Base-by-base conservation (phyloP, 768 basidiomycete genomes). In the Serpula lacrymans region DNA sequence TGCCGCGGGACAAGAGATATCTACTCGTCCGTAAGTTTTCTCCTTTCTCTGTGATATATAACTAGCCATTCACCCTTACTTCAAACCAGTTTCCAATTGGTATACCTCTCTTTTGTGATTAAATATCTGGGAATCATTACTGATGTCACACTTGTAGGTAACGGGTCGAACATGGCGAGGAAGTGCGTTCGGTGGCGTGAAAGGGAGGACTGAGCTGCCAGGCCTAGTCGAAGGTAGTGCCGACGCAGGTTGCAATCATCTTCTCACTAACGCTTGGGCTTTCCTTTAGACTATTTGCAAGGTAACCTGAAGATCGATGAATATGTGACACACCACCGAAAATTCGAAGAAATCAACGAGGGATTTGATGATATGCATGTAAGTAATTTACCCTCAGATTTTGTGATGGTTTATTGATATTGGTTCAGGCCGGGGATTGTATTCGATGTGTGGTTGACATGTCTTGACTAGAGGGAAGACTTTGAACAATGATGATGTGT, bases 281-380 rank as follows among this genome's bases (percentile, higher is more conserved):
- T 49, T 43, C 32, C 37, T 51, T 13, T 54, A 86, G 91, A 92
- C 50, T 95, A 94, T 64, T 75, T 93, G 45, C 60, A 70, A 13
- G 88, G 88, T 41, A 82, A 75, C 50, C 70, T 95, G 55, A 90
- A 85, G 68, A 82, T 99, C 38, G 94, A 99, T 58, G 91, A 98
- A 62, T 99, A 95, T 62, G 84, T 98, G 45, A 95, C 95, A 34
- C 95, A 98, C 67, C 70, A 78, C 51, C 77, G 83, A 53, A 76
- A 67, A 29, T 69, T 94, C 25, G 72, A 66, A 18, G 82, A 88
- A 5, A 87, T 93, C 58, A 89, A 89, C 64, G 72, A 81, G 35
- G 91, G 90, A 16, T 97, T 99, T 74, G 71, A 85, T 42, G 89
- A 95, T 58, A 98, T 99, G 94, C 92, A 97, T 69, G 90, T 93